Conservation (phyloP, 2,329 filamentous ascomycete species). For the Alternaria hordeiaustralica region DNA sequence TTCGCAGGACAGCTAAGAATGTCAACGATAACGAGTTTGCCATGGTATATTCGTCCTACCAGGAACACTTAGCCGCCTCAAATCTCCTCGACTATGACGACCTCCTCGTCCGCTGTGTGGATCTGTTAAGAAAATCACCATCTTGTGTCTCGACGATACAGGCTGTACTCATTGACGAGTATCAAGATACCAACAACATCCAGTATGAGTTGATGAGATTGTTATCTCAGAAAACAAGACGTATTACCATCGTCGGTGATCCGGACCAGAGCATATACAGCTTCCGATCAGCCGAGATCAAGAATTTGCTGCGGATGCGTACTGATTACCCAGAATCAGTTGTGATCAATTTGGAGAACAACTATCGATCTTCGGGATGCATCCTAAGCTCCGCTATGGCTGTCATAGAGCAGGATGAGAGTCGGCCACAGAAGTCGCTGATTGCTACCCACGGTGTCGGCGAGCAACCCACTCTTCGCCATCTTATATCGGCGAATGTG, state of each 20-base stretch:
- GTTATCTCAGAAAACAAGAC: constrained; percentile 72
- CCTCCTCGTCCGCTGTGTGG: constrained; percentile 80
- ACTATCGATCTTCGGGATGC: constrained; percentile 88
- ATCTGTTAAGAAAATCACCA: constrained; percentile 75
- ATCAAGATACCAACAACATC: constrained; percentile 94
- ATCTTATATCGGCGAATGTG: constrained; percentile 69
- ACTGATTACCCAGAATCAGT: constrained; percentile 77
- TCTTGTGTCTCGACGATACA: constrained; percentile 88
- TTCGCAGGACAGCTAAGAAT: constrained; percentile 50
- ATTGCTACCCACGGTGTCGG: constrained; percentile 81
- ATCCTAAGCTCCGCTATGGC: constrained; percentile 81
- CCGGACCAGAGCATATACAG: constrained; percentile 98
- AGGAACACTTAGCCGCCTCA: constrained; percentile 73
- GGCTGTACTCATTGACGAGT: constrained; percentile 93
- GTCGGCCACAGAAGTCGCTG: constrained; percentile 79
- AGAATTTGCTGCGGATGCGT: constrained; percentile 82
- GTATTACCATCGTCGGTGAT: constrained; percentile 95
- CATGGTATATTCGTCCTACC: constrained; percentile 75
- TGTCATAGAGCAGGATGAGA: constrained; percentile 88
- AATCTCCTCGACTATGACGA: constrained; percentile 96
- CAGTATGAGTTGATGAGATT: constrained; percentile 95
- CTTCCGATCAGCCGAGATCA: constrained; percentile 90
- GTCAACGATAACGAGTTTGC: constrained; percentile 70
- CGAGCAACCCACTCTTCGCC: constrained; percentile 79
- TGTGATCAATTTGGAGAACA: constrained; percentile 87